A percentile compares a stretch with the other conserved stretches of the same genome.
These are phyloP conservation scores for Fraxinus platypoda DNA, from an alignment of 305 asterid genomes.

Conservation along the genomic window DNA sequence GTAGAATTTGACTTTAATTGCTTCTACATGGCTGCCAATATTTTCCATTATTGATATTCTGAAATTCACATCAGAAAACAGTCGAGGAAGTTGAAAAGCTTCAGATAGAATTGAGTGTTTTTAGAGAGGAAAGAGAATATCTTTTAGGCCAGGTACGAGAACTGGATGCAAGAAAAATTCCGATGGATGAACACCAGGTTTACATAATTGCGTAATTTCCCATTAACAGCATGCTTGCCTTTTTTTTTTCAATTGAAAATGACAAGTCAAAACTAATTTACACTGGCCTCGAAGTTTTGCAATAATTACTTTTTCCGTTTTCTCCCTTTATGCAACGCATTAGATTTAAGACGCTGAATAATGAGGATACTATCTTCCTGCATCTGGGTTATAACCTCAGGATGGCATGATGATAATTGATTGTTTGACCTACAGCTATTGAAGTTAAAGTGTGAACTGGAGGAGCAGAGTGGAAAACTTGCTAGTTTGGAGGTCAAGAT, in stretches of 20 bases:
- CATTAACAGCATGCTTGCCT: conserved; percentile 11
- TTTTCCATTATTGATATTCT: conserved; percentile 28
- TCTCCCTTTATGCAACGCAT: neutral
- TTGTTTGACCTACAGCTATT: conserved; percentile 26
- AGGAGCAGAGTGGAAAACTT: conserved; percentile 42
- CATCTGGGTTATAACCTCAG: conserved; percentile 14
- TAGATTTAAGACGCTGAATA: conserved; percentile 1
- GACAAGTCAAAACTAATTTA: neutral
- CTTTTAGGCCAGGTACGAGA: conserved; percentile 40
- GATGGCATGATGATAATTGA: conserved; percentile 18
- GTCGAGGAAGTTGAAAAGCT: conserved; percentile 49
- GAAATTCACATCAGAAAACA: conserved; percentile 28
- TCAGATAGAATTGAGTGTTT: conserved; percentile 46
- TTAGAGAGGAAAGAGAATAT: conserved; percentile 50
- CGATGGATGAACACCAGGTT: conserved; percentile 49
- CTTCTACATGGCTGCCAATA: conserved; percentile 17
- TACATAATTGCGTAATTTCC: conserved; percentile 15
- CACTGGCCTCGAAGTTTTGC: neutral
- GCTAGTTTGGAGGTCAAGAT: conserved; percentile 40
- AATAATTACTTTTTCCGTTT: neutral
- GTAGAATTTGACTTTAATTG: conserved; percentile 10
- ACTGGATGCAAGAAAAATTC: conserved; percentile 32
- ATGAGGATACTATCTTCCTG: neutral
- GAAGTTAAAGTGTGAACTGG: conserved; percentile 38
- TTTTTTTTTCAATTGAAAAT: neutral